Base-by-base conservation (phyloP, 495 filamentous ascomycete genomes). In the Hypoxylon fragiforme region DNA sequence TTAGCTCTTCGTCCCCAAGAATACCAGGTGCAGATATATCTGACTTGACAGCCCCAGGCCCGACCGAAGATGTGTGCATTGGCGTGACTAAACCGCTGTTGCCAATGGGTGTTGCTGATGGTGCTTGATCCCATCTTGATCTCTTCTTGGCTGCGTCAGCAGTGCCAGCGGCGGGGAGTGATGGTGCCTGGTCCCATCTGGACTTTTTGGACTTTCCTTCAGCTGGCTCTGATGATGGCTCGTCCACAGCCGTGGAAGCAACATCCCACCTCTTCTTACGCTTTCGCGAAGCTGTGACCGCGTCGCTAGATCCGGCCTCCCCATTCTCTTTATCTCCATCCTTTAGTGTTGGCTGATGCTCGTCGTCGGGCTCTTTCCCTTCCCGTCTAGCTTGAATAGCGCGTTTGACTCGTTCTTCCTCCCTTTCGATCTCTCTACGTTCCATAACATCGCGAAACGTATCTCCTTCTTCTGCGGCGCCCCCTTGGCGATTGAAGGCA, bases 211-310 rank as follows among this genome's bases (percentile, higher is more conserved):
- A 88, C 37, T 81, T 69, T 1, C 77, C 56, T 45, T 85, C 82
- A 3, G 72, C 66, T 15, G 80, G 68, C 31, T 75, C 68, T 32
- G 80, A 65, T 11, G 77, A 70, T 13, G 76, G 68, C 30, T 74
- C 72, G 16, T 72, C 71, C 8, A 75, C 68, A 16, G 77, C 76
- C 2, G 79, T 75, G 21, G 82, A 70, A 11, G 77, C 73, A 14
- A 91, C 81, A 76, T 96, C 92, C 94, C 94, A 97, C 65, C 94
- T 80, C 75, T 94, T 91, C 78, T 95, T 97, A 58, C 90, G 83
- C 79, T 92, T 96, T 45, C 85, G 80, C 2, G 85, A 85, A 15
- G 80, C 70, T 1, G 78, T 68, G 9, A 79, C 85, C 13, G 78
- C 74, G 43, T 83, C 87, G 18, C 87, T 84, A 12, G 86, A 81